Evolutionary conservation across 495 filamentous ascomycete species (phyloP).

Genomic region (Diplogelasinospora grovesii): DNA sequence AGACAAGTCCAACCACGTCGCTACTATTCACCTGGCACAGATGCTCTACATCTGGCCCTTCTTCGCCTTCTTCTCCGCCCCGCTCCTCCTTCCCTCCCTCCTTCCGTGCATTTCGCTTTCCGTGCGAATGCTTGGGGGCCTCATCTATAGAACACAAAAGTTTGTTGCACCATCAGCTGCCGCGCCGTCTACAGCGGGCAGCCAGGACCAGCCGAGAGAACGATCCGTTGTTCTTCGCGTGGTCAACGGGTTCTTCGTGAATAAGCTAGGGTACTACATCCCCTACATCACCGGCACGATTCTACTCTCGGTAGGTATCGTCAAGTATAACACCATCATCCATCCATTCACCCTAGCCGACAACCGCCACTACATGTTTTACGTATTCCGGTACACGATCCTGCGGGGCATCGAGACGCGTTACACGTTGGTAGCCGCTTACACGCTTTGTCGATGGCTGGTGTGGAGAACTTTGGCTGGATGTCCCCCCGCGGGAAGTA

Average conservation of each 20-base stretch:
- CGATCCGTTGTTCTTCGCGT: neutral
- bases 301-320: conserved; percentile 35
- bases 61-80: conserved; percentile 80
- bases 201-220: too few relatives aligned
- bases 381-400: conserved; percentile 82
- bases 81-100: conserved; percentile 55
- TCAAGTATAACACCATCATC: conserved; percentile 82
- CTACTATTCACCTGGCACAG: conserved; percentile 81
- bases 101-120: conserved; percentile 9
- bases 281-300: conserved; percentile 20
- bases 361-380: conserved; percentile 96
- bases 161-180: too few relatives aligned
- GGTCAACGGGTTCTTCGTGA: conserved; percentile 5
- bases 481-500: neutral
- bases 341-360: conserved; percentile 96
- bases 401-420: conserved; percentile 53
- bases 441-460: conserved; percentile 53
- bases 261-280: conserved; percentile 14
- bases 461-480: conserved; percentile 44
- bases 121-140: neutral
- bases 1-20: conserved; percentile 89
- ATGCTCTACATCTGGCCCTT: conserved; percentile 94
- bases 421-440: conserved; percentile 56
- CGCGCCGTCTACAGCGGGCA: too few relatives aligned
- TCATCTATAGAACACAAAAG: neutral